Base-by-base conservation (phyloP, 75 land plant species). In the Azolla pinnata region DNA sequence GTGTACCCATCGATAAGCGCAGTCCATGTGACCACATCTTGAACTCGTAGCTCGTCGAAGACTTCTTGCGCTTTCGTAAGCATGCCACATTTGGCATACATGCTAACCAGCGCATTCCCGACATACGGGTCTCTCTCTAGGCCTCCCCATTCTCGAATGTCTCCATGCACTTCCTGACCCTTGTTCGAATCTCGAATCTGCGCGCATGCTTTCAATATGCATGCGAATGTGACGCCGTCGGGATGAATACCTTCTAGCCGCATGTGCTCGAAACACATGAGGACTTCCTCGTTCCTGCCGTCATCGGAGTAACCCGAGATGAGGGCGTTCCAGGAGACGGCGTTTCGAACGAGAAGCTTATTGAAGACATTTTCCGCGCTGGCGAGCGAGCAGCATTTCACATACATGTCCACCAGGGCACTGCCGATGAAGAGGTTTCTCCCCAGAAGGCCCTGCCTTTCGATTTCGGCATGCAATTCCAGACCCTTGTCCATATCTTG, bases 41-140 rank as follows among this genome's bases (percentile, higher is more conserved):
- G 56, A 28, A 55, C 50, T n/a, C 3, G 50, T 19, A 76, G 64
- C n/a, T 33, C 63, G 21, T 70, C 77, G 55, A 81, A 76, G 21
- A 60, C 68, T 55, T 67, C 5, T n/a, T 64, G 69, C 30, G 84
- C 78, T 14, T 75, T 70, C 24, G 40, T 28, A 1, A 81, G 24
- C 64, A 63, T 63, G n/a, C 80, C 75, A 46, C 57, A 81, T 54
- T 81, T 79, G 12, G 74, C 77, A 74, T 79, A 79, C 82, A 79
- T 79, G 50, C 74, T 77, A 30, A 74, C 65, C 59, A 74, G 63
- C 27, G 74, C 82, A 67, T 79, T 79, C 16, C 50, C 64, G 5
- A 79, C 76, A 70, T 44, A 73, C 24, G 66, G 51, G 44, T 65
- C 77, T 0, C 29, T 10, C 4, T 61, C 68, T 31, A 53, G 67